Evolutionary conservation across 345 rosid species (phyloP).

Genomic region (Chamaenerion angustifolium): DNA sequence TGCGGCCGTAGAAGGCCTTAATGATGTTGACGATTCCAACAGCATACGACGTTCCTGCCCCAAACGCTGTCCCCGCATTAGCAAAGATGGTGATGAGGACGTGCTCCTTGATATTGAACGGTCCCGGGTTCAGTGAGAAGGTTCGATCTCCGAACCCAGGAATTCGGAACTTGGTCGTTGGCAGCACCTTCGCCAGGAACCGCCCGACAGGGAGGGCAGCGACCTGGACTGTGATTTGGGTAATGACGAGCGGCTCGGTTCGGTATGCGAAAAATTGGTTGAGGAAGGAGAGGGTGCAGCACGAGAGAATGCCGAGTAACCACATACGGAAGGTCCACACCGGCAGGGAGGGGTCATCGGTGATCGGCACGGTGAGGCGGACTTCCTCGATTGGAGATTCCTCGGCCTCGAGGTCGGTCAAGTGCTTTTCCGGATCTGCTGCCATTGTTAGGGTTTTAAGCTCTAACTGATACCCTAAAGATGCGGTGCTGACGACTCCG

Average conservation of each 20-base stretch:
- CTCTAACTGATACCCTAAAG: no score
- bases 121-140: conserved; percentile 11
- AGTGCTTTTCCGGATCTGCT: no score
- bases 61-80: conserved; percentile 12
- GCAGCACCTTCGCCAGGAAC: conserved; percentile 13
- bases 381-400: conserved; percentile 11
- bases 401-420: background rate
- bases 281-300: conserved; percentile 14
- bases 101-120: conserved; percentile 14
- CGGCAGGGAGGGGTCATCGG: conserved; percentile 7
- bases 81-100: conserved; percentile 12
- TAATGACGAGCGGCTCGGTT: conserved; percentile 11
- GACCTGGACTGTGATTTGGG: conserved; percentile 9
- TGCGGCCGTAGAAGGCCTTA: conserved; percentile 12
- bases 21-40: conserved; percentile 11
- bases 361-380: conserved; percentile 7
- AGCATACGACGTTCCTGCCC: conserved; percentile 8
- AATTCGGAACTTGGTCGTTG: conserved; percentile 3
- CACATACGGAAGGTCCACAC: conserved; percentile 14
- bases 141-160: conserved; percentile 6
- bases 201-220: conserved; percentile 10
- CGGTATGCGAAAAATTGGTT: conserved; percentile 16
- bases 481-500: no score
- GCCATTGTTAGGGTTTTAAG: no score
- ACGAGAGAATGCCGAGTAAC: conserved; percentile 11